Percentiles rank a stretch among this genome's conserved stretches.
phyloP scores from a whole-genome alignment of 331 rosid species.

The Pyrus hybrid region DNA sequence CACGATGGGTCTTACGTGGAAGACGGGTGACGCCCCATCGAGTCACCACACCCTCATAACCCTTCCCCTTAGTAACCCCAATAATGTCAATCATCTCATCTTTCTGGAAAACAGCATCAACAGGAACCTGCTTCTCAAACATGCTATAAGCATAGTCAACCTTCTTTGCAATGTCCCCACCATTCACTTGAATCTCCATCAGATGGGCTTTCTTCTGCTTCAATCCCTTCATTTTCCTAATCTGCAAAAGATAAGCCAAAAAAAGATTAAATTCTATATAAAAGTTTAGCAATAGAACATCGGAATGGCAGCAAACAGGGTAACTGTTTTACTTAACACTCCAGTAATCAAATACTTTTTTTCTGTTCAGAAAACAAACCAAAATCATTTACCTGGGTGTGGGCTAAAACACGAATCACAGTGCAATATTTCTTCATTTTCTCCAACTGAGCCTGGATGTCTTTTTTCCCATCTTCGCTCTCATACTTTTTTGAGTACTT shows the following conservation, averaged over 20 bases:
- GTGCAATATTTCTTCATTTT: conserved; percentile 58
- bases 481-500: conserved; percentile 45
- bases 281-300: background rate
- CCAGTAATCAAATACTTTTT: background rate
- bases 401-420: conserved; percentile 71
- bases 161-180: conserved; percentile 51
- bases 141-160: conserved; percentile 52
- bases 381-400: conserved; percentile 49
- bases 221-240: conserved; percentile 78
- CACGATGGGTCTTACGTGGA: conserved; percentile 33
- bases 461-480: conserved; percentile 50
- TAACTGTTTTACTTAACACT: background rate
- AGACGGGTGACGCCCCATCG: conserved; percentile 40
- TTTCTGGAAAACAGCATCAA: conserved; percentile 27
- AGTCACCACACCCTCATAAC: conserved; percentile 34
- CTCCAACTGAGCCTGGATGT: conserved; percentile 42
- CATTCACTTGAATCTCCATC: conserved; percentile 85
- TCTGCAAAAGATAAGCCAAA: conserved; percentile 25
- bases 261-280: background rate
- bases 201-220: conserved; percentile 88
- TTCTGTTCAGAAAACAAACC: background rate
- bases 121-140: conserved; percentile 54
- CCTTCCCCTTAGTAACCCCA: conserved; percentile 34
- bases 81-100: conserved; percentile 35
- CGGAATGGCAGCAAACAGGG: background rate